phyloP scores from a whole-genome alignment of 2,329 filamentous ascomycete species.

The Ophiobolus disseminans region DNA sequence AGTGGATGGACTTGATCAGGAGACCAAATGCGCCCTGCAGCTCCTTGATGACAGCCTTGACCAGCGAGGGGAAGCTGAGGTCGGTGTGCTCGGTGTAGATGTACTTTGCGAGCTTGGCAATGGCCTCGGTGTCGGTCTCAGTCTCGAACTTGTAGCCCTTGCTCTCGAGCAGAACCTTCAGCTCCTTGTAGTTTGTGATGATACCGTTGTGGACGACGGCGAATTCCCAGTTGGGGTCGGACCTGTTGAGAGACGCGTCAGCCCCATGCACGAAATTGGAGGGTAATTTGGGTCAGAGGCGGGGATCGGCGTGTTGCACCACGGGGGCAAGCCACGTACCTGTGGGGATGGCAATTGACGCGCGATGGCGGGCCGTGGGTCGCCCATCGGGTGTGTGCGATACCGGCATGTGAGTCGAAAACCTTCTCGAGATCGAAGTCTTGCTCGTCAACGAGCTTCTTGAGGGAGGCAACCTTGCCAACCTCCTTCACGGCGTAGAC shows the following conservation, averaged over 20 bases:
- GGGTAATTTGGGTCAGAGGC: constrained; percentile 12
- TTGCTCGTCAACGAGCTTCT: constrained; percentile 84
- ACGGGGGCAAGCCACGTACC: too few species aligned
- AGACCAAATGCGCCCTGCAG: constrained; percentile 97
- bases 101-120: constrained; percentile 98
- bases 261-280: constrained; percentile 11
- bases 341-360: constrained; percentile 97
- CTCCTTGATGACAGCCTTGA: constrained; percentile 98
- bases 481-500: constrained; percentile 98
- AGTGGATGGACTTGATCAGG: constrained; percentile 97
- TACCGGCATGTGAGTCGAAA: constrained; percentile 97
- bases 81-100: constrained; percentile 92
- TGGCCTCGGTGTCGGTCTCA: constrained; percentile 98
- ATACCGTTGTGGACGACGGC: constrained; percentile 98
- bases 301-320: constrained; percentile 15
- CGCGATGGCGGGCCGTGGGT: constrained; percentile 95
- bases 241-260: constrained; percentile 62
- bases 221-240: constrained; percentile 95
- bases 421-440: constrained; percentile 87
- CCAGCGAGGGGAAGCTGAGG: constrained; percentile 94
- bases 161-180: constrained; percentile 87
- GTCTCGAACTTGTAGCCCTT: constrained; percentile 99
- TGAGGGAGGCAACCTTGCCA: constrained; percentile 97
- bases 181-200: constrained; percentile 99
- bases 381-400: constrained; percentile 98